phyloP scores from a whole-genome alignment of 2,329 filamentous ascomycete genomes.

The Aschersonia sp. region DNA sequence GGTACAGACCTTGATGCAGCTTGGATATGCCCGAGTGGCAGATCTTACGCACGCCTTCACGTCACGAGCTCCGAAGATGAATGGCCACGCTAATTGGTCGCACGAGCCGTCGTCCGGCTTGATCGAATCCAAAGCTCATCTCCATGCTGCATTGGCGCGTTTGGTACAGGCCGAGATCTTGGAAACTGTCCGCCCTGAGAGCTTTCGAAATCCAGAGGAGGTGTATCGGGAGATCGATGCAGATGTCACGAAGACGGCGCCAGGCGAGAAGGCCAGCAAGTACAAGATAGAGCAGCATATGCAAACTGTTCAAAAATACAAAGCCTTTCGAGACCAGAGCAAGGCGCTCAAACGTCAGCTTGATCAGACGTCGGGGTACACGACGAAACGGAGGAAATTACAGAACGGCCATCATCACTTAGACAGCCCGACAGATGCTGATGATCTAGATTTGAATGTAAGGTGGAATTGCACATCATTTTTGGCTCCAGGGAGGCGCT shows the following conservation, averaged over 20 bases:
- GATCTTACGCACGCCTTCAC: slow-evolving; percentile 53
- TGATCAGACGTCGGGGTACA: slow-evolving; percentile 23
- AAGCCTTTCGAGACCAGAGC: slow-evolving; percentile 36
- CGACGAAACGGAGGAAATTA: slow-evolving; percentile 39
- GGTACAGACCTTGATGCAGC: slow-evolving; percentile 57
- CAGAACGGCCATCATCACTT: slow-evolving; percentile 26
- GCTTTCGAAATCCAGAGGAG: slow-evolving; percentile 47
- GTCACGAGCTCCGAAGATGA: slow-evolving; percentile 19
- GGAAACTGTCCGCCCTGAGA: slow-evolving; percentile 42
- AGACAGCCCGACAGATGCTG: slow-evolving; percentile 14
- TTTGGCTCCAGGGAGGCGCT: neutral
- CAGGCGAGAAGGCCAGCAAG: slow-evolving; percentile 35
- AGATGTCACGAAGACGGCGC: slow-evolving; percentile 36
- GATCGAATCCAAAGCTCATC: slow-evolving; percentile 30
- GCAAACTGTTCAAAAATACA: slow-evolving; percentile 38
- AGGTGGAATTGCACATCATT: slow-evolving; percentile 9
- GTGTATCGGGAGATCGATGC: slow-evolving; percentile 46
- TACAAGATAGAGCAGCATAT: slow-evolving; percentile 47
- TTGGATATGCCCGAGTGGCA: slow-evolving; percentile 62
- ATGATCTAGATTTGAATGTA: slow-evolving; percentile 38
- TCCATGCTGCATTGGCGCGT: slow-evolving; percentile 35
- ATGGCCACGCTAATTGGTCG: slow-evolving; percentile 19
- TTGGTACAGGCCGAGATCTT: slow-evolving; percentile 53
- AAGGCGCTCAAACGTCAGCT: slow-evolving; percentile 36
- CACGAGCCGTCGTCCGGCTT: slow-evolving; percentile 16